Percentiles rank a stretch among this genome's conserved stretches.
phyloP scores from a whole-genome alignment of 225 moss, liverwort and hornwort genomes.

The Anthoceros angustus region DNA sequence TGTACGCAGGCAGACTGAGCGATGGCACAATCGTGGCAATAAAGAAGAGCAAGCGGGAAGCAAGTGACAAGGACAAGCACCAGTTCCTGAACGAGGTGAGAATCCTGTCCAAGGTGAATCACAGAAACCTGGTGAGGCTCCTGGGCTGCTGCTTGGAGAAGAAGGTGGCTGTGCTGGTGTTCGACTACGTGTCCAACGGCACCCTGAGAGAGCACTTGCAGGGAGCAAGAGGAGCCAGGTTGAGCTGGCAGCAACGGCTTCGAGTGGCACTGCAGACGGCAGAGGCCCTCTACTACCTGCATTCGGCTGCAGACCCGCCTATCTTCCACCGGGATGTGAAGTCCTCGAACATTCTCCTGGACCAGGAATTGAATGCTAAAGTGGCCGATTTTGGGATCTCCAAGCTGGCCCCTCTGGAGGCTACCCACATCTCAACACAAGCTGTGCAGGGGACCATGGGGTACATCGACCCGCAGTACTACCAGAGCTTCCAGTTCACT shows the following conservation, averaged over 20 bases:
- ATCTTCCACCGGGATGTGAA: slow-evolving; percentile 4
- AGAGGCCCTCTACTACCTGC: not conserved
- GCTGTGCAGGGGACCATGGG: not conserved
- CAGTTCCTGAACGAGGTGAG: slow-evolving; percentile 3
- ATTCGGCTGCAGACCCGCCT: not conserved
- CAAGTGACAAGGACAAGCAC: not conserved
- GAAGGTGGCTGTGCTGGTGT: not conserved
- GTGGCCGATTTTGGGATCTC: not conserved
- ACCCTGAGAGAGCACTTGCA: not conserved
- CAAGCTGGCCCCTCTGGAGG: not conserved
- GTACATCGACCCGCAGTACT: slow-evolving; percentile 1
- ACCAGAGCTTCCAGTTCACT: not conserved
- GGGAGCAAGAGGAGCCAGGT: not conserved
- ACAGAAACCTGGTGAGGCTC: not conserved
- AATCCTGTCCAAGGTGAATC: not conserved
- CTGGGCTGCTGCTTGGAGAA: slow-evolving; percentile 1
- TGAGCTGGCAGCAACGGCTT: not conserved
- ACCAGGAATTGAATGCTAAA: not conserved
- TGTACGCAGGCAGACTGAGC: slow-evolving; percentile 6
- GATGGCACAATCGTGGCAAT: slow-evolving; percentile 13
- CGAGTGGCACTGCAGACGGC: slow-evolving; percentile 1
- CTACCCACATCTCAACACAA: not conserved
- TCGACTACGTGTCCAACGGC: slow-evolving; percentile 3
- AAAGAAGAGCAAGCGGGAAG: slow-evolving; percentile 7
- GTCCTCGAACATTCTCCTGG: not conserved